phyloP scores from a whole-genome alignment of 371 early-diverging fungal species.

The Lichtheimia corymbifera region DNA sequence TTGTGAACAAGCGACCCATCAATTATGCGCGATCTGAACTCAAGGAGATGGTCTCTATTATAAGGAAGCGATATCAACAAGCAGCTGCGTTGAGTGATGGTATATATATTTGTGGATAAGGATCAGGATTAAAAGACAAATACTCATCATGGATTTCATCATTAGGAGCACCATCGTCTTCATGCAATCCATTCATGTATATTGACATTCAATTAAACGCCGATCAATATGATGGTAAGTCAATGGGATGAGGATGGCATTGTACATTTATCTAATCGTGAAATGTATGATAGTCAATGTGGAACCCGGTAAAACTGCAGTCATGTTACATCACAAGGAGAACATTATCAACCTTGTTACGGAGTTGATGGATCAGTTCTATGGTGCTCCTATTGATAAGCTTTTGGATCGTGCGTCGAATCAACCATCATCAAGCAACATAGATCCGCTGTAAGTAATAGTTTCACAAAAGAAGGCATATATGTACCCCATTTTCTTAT shows the following conservation, averaged over 20 bases:
- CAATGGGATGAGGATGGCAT: neutral
- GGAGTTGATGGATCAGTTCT: slow-evolving; percentile 19
- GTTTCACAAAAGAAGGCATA: neutral
- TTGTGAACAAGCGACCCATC: slow-evolving; percentile 43
- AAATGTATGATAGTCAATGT: slow-evolving; percentile 34
- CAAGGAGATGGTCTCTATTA: slow-evolving; percentile 27
- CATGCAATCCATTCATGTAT: slow-evolving; percentile 39
- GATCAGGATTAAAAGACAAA: too few relatives aligned
- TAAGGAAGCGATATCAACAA: slow-evolving; percentile 25
- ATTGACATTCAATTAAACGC: slow-evolving; percentile 31
- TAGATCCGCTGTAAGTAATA: neutral
- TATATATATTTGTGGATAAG: neutral
- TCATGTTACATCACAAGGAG: slow-evolving; percentile 37
- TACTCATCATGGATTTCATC: neutral
- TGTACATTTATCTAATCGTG: neutral
- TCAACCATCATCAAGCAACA: neutral
- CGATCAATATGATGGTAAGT: slow-evolving; percentile 40
- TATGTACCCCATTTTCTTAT: neutral
- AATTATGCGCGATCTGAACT: slow-evolving; percentile 36
- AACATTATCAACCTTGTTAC: slow-evolving; percentile 22
- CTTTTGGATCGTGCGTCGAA: slow-evolving; percentile 9
- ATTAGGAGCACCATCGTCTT: neutral
- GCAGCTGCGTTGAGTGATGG: slow-evolving; percentile 15
- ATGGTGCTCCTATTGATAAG: slow-evolving; percentile 10
- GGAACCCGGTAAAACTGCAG: slow-evolving; percentile 40